A percentile compares a stretch with the other conserved stretches of the same genome.
Evolutionary conservation across 169 alveolate species (phyloP).

Genomic region (Hepatocystis sp.): DNA sequence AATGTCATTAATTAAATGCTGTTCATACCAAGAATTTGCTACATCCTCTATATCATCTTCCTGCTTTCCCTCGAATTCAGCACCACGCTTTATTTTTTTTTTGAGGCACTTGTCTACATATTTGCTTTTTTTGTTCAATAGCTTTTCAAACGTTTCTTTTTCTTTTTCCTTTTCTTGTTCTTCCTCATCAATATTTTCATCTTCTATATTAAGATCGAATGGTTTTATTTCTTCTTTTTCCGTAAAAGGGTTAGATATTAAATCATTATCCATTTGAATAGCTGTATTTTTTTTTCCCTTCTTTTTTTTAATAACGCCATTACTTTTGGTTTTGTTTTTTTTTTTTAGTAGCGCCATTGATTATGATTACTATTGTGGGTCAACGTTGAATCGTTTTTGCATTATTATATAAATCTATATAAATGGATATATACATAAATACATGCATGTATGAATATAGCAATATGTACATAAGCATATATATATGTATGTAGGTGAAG

Average conservation of each 20-base stretch:
- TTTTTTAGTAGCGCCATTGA: constrained; percentile 27
- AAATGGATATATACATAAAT: no score
- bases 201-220: constrained; percentile 18
- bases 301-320: background rate
- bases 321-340: constrained; percentile 13
- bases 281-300: background rate
- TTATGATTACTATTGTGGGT: no score
- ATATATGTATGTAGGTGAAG: no score
- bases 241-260: constrained; percentile 25
- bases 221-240: constrained; percentile 21
- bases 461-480: no score
- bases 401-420: no score
- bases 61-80: background rate
- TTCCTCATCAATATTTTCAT: constrained; percentile 4
- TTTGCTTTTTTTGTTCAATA: constrained; percentile 41
- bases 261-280: background rate
- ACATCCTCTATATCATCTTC: constrained; percentile 36
- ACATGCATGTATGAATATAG: no score
- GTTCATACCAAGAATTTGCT: constrained; percentile 49
- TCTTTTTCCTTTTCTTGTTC: constrained; percentile 3
- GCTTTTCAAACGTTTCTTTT: constrained; percentile 15
- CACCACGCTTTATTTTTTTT: background rate
- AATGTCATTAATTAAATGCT: constrained; percentile 49
- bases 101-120: constrained; percentile 4
- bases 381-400: no score